A percentile compares a stretch with the other conserved stretches of the same genome.
Evolutionary conservation across 78 protist species (phyloP).

Genomic region (Tieghemostelium lacteum): DNA sequence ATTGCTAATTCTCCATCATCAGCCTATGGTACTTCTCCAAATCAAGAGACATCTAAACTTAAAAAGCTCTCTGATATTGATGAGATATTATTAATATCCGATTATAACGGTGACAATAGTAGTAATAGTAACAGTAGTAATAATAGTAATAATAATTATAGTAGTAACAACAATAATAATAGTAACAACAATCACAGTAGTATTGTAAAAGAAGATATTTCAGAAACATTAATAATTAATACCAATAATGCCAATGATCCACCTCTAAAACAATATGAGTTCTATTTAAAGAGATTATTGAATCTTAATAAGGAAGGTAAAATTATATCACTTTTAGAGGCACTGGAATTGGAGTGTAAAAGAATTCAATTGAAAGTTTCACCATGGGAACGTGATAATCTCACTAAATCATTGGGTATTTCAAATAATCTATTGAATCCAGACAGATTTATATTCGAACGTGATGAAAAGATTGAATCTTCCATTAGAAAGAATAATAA

Average conservation of each 20-base stretch:
- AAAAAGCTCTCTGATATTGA: neutral
- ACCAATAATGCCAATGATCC: neutral
- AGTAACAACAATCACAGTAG: neutral
- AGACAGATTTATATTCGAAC: slow-evolving; percentile 43
- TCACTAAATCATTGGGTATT: neutral
- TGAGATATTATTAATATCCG: slow-evolving; percentile 37
- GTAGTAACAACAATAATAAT: neutral
- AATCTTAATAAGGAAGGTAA: neutral
- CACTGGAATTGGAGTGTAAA: slow-evolving; percentile 60
- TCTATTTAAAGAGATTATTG: neutral
- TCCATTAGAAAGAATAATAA: slow-evolving; percentile 42
- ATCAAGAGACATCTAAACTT: neutral
- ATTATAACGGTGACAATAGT: slow-evolving; percentile 20
- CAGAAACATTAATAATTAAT: neutral
- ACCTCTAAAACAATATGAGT: slow-evolving; percentile 8
- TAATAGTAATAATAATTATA: neutral
- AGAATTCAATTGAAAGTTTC: slow-evolving; percentile 19
- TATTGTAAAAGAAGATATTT: neutral
- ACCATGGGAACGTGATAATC: slow-evolving; percentile 22
- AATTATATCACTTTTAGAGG: neutral
- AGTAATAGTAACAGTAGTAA: neutral
- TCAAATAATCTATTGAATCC: slow-evolving; percentile 42
- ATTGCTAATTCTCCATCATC: neutral
- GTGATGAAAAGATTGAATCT: slow-evolving; percentile 60
- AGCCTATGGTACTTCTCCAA: neutral